Conservation (phyloP, 2,329 filamentous ascomycete genomes). For the Graphiopsis chlorocephala region DNA sequence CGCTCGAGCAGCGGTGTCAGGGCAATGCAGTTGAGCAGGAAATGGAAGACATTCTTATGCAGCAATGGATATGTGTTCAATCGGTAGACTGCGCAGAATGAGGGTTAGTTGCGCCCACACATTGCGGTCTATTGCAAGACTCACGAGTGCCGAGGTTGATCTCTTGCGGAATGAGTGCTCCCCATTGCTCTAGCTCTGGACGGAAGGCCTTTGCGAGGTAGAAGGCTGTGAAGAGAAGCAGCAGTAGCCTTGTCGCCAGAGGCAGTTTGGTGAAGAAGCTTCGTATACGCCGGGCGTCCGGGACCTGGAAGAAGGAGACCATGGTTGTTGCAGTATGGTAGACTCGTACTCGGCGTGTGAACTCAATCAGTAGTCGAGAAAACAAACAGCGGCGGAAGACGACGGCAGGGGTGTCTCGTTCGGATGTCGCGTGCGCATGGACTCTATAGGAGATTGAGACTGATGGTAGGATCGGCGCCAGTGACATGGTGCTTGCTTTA, state of each 20-base stretch:
- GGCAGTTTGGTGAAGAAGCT: constrained; percentile 84
- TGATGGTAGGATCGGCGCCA: constrained; percentile 1
- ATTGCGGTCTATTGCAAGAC: constrained; percentile 34
- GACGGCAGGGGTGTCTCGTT: constrained; percentile 1
- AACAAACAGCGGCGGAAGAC: background rate
- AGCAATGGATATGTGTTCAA: constrained; percentile 90
- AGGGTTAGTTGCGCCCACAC: background rate
- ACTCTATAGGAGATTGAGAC: constrained; percentile 10
- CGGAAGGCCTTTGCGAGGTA: constrained; percentile 69
- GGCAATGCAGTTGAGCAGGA: constrained; percentile 73
- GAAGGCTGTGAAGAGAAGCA: constrained; percentile 64
- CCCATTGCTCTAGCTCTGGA: constrained; percentile 74
- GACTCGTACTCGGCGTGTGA: background rate
- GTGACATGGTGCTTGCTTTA: constrained; percentile 5
- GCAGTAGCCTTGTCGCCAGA: constrained; percentile 73
- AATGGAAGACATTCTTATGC: constrained; percentile 77
- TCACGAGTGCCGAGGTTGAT: constrained; percentile 68
- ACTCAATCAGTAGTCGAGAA: background rate
- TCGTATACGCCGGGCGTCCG: constrained; percentile 71
- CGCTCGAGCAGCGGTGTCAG: constrained; percentile 85
- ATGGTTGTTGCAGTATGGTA: constrained; percentile 28
- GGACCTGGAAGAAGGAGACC: constrained; percentile 52
- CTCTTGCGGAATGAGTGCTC: constrained; percentile 72
- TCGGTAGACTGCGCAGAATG: constrained; percentile 68
- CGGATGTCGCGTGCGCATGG: constrained; percentile 11